Conservation (phyloP, 345 rosid species). For the Salix purpurea region DNA sequence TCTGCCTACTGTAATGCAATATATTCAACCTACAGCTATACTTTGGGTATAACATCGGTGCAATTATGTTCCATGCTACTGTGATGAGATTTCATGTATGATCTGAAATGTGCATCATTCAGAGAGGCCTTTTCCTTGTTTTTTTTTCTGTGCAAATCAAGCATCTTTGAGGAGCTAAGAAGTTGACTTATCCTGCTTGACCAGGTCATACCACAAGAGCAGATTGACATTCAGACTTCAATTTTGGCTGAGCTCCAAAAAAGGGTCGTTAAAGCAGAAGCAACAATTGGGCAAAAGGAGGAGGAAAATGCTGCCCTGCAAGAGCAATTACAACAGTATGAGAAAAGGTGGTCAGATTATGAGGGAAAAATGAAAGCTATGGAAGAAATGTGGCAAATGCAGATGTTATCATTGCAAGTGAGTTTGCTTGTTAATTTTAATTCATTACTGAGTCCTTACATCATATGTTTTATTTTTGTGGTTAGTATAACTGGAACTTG, state of each 20-base stretch:
- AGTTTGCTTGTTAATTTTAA: conserved; percentile 15
- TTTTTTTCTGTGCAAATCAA: not conserved
- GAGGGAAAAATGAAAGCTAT: conserved; percentile 85
- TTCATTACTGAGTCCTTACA: not conserved
- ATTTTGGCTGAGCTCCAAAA: conserved; percentile 64
- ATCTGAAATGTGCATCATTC: not conserved
- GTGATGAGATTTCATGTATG: not conserved
- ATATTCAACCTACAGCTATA: not conserved
- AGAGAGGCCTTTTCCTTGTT: not conserved
- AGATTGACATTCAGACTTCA: conserved; percentile 48
- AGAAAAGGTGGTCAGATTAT: conserved; percentile 69
- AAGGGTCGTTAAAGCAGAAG: conserved; percentile 69
- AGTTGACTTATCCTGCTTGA: conserved; percentile 7
- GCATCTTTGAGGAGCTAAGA: conserved; percentile 6
- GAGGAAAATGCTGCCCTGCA: conserved; percentile 70
- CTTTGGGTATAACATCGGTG: not conserved
- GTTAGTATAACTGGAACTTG: not conserved
- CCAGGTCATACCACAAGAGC: conserved; percentile 59
- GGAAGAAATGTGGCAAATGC: conserved; percentile 96
- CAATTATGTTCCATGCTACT: not conserved
- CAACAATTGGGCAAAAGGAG: conserved; percentile 61
- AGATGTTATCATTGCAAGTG: conserved; percentile 85
- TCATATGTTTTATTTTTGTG: not conserved
- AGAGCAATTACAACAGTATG: conserved; percentile 67
- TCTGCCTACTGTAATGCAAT: not conserved